Evolutionary conservation across 768 basidiomycete species (phyloP).

Genomic region (Leccinellum rugosiceps): DNA sequence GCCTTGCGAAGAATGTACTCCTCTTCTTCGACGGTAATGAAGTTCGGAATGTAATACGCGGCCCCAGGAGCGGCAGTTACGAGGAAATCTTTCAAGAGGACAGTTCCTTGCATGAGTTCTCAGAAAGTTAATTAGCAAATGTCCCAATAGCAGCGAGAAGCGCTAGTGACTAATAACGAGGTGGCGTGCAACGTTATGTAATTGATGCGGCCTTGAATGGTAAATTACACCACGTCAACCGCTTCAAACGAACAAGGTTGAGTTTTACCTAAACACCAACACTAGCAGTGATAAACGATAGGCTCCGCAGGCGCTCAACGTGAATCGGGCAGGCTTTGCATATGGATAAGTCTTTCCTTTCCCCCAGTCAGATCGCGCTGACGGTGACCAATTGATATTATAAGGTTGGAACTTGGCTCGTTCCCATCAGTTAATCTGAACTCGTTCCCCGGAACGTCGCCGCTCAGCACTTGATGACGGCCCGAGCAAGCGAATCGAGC

Average conservation of each 20-base stretch:
- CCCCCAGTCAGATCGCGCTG: not conserved
- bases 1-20: slow-evolving; percentile 76
- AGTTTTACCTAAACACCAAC: not conserved
- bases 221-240: not conserved
- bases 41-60: slow-evolving; percentile 73
- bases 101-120: slow-evolving; percentile 5
- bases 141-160: too few relatives aligned
- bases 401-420: not conserved
- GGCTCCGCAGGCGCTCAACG: not conserved
- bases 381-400: not conserved
- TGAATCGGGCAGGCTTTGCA: not conserved
- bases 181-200: not conserved
- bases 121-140: not conserved
- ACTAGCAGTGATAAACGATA: not conserved
- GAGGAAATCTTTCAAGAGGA: slow-evolving; percentile 12
- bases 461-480: not conserved
- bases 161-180: too few relatives aligned
- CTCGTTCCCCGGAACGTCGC: not conserved
- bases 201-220: slow-evolving; percentile 4
- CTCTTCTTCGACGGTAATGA: slow-evolving; percentile 76
- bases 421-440: not conserved
- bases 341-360: not conserved
- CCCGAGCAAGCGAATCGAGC: not conserved
- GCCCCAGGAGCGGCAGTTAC: slow-evolving; percentile 32
- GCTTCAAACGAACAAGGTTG: slow-evolving; percentile 2